Base-by-base conservation (phyloP, 257 asterid genomes). In the Cruciata laevipes region DNA sequence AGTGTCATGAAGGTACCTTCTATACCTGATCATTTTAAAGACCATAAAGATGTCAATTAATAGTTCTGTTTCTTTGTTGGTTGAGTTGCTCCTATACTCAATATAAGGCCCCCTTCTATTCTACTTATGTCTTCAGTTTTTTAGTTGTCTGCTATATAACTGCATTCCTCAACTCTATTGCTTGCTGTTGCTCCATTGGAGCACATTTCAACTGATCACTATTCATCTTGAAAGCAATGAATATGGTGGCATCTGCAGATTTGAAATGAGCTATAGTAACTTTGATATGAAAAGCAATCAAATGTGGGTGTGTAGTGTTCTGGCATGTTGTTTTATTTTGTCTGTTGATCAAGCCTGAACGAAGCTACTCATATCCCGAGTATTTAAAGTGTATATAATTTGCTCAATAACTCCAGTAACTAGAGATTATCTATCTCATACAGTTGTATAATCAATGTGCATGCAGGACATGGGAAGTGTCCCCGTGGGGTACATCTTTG, bases 391-490 rank as follows among this genome's bases (percentile, higher is more conserved):
- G 47, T 5, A 20, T 32, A 14, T 21, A 17, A 23, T 30, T 47
- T 32, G 40, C 27, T 27, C 14, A 23, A 25, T 35, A 24, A 24
- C 11, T 25, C 11, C 30, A 3, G 6, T 35, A 14, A 38, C 14
- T 51, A 23, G 31, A 0, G 20, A 23, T 47, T 42, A 42, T 42
- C 51, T 37, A 31, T 13, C 35, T 55, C 38, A 65, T 51, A 13
- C 40, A 38, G 70, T 69, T 51, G 7, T 69, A 31, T 38, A 12
- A 21, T 65, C 72, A 23, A 72, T 68, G 71, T 75, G 76, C 91
- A 70, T 75, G 77, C 91, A 94, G 97, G 96, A 94, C 67, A 88
- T 94, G 99, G 85, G 74, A 57, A 85, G 72, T 78, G 80, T 94
- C 66, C 89, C 97, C 1, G 76, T 52, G 31, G 74, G 57, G 17